Conservation (phyloP, 148 eudicot genomes). For the Nyssa sinensis region DNA sequence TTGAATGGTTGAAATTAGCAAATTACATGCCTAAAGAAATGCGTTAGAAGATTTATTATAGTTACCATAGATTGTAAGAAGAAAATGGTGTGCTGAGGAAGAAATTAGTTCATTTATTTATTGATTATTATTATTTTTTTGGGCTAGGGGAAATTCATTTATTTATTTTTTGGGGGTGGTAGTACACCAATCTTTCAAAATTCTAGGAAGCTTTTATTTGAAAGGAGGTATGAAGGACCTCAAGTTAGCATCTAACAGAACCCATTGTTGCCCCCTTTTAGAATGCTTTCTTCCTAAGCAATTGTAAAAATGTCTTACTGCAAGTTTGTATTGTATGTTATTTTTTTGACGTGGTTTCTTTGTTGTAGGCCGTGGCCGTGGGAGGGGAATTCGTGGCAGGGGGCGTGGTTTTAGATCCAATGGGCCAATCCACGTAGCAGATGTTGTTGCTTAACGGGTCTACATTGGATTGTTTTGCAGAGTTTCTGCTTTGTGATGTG, state of each 20-base stretch:
- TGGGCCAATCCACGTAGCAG: constrained; percentile 52
- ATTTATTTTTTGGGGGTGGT: no score
- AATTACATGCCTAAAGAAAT: no score
- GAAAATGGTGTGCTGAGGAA: no score
- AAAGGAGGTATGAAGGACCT: no score
- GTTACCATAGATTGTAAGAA: no score
- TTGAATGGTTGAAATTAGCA: background rate
- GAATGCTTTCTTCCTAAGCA: background rate
- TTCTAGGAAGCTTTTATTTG: no score
- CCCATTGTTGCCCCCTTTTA: background rate
- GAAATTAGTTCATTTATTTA: no score
- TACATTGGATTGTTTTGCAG: background rate
- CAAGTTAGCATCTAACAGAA: background rate
- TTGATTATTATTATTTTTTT: no score
- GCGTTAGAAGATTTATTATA: no score
- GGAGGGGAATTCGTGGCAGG: constrained; percentile 76
- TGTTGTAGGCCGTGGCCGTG: constrained; percentile 67
- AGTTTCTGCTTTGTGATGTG: constrained; percentile 29
- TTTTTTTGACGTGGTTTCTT: background rate
- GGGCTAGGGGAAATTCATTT: no score
- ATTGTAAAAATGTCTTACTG: background rate
- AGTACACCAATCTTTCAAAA: no score
- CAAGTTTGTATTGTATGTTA: background rate
- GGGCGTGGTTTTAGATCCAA: constrained; percentile 65
- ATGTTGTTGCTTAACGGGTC: constrained; percentile 40